phyloP scores from a whole-genome alignment of 1,284 basidiomycete genomes.

The Ceratobasidium sp. region DNA sequence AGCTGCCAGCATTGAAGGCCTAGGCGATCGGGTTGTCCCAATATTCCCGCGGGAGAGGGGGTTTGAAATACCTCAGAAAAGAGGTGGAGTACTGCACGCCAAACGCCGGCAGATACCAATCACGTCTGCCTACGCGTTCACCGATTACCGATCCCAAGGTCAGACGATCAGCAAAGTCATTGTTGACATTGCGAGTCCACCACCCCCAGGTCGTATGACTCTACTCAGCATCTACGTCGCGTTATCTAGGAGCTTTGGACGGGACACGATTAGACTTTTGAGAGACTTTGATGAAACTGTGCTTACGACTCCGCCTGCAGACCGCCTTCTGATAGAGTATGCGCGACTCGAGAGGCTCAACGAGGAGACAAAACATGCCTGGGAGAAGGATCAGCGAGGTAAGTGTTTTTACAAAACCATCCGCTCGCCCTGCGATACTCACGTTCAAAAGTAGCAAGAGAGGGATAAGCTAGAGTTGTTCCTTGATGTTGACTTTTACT shows the following conservation, averaged over 20 bases:
- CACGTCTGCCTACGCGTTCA: slow-evolving; percentile 58
- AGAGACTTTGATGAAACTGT: slow-evolving; percentile 52
- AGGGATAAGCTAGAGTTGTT: too few relatives aligned
- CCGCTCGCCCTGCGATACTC: too few relatives aligned
- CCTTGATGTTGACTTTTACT: too few relatives aligned
- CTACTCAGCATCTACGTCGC: slow-evolving; percentile 58
- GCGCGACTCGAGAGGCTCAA: not conserved
- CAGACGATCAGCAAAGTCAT: slow-evolving; percentile 56
- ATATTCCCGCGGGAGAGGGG: slow-evolving; percentile 33
- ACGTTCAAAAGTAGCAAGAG: too few relatives aligned
- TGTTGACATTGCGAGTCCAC: slow-evolving; percentile 57
- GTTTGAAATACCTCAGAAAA: slow-evolving; percentile 20
- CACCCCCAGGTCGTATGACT: slow-evolving; percentile 51
- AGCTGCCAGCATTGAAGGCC: too few relatives aligned
- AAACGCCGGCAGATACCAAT: slow-evolving; percentile 54
- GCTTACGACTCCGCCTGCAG: not conserved
- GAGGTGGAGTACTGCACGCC: slow-evolving; percentile 33
- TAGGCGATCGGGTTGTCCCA: too few relatives aligned
- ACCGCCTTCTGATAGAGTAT: not conserved
- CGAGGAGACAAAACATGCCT: not conserved
- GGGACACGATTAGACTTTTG: slow-evolving; percentile 54
- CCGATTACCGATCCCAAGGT: slow-evolving; percentile 58
- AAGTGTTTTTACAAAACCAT: too few relatives aligned
- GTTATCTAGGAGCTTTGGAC: slow-evolving; percentile 56
- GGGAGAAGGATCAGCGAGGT: not conserved